Base-by-base conservation (phyloP, 2,329 filamentous ascomycete species). In the Talaromyces sp. region DNA sequence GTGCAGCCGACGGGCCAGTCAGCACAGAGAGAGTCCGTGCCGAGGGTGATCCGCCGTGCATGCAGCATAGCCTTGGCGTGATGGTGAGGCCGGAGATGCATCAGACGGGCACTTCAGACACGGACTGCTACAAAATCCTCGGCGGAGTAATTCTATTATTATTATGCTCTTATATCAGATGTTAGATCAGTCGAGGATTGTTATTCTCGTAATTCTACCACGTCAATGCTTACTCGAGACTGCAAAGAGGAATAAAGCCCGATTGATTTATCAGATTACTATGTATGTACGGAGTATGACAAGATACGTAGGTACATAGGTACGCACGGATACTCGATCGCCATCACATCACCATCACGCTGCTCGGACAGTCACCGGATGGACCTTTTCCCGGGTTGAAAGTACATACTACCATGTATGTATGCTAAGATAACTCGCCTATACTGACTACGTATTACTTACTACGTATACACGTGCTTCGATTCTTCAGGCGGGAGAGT, bases 11-110 rank as follows among this genome's bases (percentile, higher is more conserved):
- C 8, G 8, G 3, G 36, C 56, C 31, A 59, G n/a, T 59, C 22
- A 31, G 22, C 45, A 19, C 8, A 10, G 45, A 22, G 10, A 27
- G 36, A 7, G 56, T 59, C 56, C 36, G 56, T 45, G 56, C 27
- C 56, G 25, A 58, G 56, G 56, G 56, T 59, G 56, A 45, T 59
- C 56, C 56, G 56, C 56, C 22, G 15, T 45, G 56, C 56, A 45
- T 59, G 56, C 36, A 59, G 56, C 56, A 45, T 8, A 43, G 36
- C 6, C 56, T 59, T 45, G 56, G 56, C 56, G 56, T 59, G 56
- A 59, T 59, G 38, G 53, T 59, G 56, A 11, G 56, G 56, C 31
- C 22, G 36, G 3, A 11, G 11, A 3, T 59, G 56, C 56, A 59
- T 59, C 56, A 59, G 19, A 13, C 22, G 5, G 29, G 17, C 19